Base-by-base conservation (phyloP, 2,329 filamentous ascomycete species). In the Phyllosticta citrichinensis region DNA sequence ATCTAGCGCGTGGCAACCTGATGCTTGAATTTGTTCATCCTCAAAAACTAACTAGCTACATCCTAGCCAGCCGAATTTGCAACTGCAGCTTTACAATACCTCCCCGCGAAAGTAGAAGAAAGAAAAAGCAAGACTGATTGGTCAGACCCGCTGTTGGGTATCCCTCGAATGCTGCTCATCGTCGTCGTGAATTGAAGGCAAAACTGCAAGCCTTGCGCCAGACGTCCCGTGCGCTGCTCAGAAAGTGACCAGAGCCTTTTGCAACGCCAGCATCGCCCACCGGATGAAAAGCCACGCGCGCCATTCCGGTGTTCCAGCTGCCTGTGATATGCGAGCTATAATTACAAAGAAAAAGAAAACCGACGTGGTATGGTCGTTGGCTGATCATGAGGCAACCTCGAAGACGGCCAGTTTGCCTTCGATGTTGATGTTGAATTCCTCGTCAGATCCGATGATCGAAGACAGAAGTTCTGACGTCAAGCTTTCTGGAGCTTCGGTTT, bases 361-460 rank as follows among this genome's bases (percentile, higher is more conserved):
- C 6, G 17, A 47, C 2, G 2, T 47, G 40, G 2, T 19, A 8
- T 5, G 2, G 17, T 3, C 6, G 17, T n/a, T n/a, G 3, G 5
- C 8, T n/a, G 40, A 2, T 47, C 17, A 47, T 14, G 17, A 17
- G 17, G 40, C 14, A n/a, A 47, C 40, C n/a, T 47, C 63, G 25
- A 64, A 60, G 20, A 58, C 54, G 10, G 60, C 60, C n/a, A 62
- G 35, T 66, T 67, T 47, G 68, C 63, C n/a, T 66, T 68, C 65
- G 78, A 68, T 52, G 64, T 68, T 62, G 33, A 63, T 63, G 50
- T 68, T 67, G 63, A 79, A 76, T 17, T 75, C 69, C 55, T 71
- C 73, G 52, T 68, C 68, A 63, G 79, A 77, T 27, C 75, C 69
- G 56, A 71, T 74, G 55, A 77, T 68, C 24, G 62, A 55, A 19